Evolutionary conservation across 805 yeast species (phyloP).

Genomic region (Metschnikowia anglica): DNA sequence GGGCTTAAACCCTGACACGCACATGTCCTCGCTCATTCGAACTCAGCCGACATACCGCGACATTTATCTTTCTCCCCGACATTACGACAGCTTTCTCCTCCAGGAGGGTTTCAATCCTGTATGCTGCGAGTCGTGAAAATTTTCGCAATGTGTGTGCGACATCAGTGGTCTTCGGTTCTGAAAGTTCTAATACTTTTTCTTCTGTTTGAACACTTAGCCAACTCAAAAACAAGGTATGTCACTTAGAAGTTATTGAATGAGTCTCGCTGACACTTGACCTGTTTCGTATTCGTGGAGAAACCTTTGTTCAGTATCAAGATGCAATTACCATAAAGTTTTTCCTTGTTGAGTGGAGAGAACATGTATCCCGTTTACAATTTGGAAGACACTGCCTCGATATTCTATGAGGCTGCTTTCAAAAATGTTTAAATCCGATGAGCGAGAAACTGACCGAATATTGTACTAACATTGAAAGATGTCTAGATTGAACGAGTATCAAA

Average conservation of each 20-base stretch:
- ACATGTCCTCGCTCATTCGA: neutral
- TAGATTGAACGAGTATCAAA: slow-evolving; percentile 98
- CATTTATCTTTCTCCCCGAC: slow-evolving; percentile 9
- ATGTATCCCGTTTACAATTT: too few species aligned
- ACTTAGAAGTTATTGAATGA: neutral
- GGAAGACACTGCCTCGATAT: too few species aligned
- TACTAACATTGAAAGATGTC: slow-evolving; percentile 53
- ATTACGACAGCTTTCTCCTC: slow-evolving; percentile 1
- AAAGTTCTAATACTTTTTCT: slow-evolving; percentile 12
- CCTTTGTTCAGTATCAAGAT: neutral
- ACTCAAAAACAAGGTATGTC: slow-evolving; percentile 19
- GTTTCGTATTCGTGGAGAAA: neutral
- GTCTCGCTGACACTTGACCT: neutral
- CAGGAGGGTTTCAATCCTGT: slow-evolving; percentile 6
- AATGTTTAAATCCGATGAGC: neutral
- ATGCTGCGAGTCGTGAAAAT: slow-evolving; percentile 17
- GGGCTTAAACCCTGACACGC: slow-evolving; percentile 9
- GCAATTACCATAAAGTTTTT: too few species aligned
- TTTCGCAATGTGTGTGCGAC: slow-evolving; percentile 21
- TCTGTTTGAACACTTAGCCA: slow-evolving; percentile 19
- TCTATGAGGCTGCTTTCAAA: too few species aligned
- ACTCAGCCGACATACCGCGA: slow-evolving; percentile 4
- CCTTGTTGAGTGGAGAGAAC: too few species aligned
- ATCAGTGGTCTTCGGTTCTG: slow-evolving; percentile 9
- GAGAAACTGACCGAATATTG: neutral